Conservation (phyloP, 306 rosid genomes). For the Pyrus bretschneideri region DNA sequence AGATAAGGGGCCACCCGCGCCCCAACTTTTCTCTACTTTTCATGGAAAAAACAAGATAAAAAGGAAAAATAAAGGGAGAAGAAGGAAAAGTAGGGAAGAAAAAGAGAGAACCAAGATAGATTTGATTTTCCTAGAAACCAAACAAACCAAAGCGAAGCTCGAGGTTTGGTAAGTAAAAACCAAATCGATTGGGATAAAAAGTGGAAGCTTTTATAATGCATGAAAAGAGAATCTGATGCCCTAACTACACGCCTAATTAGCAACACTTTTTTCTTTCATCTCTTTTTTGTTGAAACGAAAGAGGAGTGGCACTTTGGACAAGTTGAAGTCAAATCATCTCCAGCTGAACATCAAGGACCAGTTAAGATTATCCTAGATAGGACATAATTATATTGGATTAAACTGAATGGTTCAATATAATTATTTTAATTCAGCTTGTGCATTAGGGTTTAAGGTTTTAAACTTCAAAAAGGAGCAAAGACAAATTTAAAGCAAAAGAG, state of each 20-base stretch:
- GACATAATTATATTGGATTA: constrained; percentile 5
- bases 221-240: constrained; percentile 49
- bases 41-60: constrained; percentile 17
- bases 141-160: constrained; percentile 33
- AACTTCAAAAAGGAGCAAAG: background rate
- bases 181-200: constrained; percentile 14
- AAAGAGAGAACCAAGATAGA: constrained; percentile 45
- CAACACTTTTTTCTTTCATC: constrained; percentile 15
- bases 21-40: constrained; percentile 63
- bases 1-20: background rate
- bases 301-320: background rate
- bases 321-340: constrained; percentile 29
- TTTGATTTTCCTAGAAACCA: constrained; percentile 39
- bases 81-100: background rate
- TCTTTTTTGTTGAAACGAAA: constrained; percentile 16
- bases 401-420: constrained; percentile 2
- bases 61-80: constrained; percentile 12
- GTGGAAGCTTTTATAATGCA: constrained; percentile 29
- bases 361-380: constrained; percentile 22
- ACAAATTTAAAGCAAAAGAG: background rate
- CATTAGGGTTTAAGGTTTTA: background rate
- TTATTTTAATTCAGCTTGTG: background rate
- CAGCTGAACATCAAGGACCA: constrained; percentile 29
- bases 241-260: constrained; percentile 33
- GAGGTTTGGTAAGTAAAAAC: constrained; percentile 37